Base-by-base conservation (phyloP, 306 rosid species). In the Lupinus albus region DNA sequence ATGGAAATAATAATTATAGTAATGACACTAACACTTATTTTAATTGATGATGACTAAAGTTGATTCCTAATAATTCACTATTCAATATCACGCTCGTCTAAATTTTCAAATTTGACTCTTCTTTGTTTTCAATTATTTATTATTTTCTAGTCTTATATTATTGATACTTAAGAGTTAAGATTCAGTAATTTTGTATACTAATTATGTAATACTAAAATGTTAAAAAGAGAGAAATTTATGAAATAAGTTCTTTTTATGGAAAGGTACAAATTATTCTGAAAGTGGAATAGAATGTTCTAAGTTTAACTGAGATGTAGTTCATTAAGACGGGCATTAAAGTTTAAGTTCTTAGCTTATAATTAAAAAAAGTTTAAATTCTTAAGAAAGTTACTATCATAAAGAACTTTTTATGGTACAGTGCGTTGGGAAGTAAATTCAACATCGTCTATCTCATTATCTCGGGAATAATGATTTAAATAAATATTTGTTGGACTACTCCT, bases 1-100 rank as follows among this genome's bases (percentile, higher is more conserved):
- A 56, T 51, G 44, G 76, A 79, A n/a, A n/a, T n/a, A n/a, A 70
- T 55, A 70, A 75, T 53, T 51, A 53, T 51, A 70, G 3, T 64
- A 45, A 61, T 14, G 55, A 67, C 41, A n/a, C 35, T 54, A 17
- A 45, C 11, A 6, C 71, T 78, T 57, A 39, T 56, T 56, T 64
- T 77, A 71, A 39, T 64, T 77, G 38, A 71, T 77, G 39, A 52
- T 18, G 56, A 66, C 71, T 67, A 44, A 62, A 38, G 53, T n/a
- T 60, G 61, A 30, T 69, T 73, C 16, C 67, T 44, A 50, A 46
- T 16, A 53, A 36, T 70, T 33, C 44, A 67, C 80, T 84, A 67
- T 75, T 77, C 73, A 75, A 41, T 52, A 70, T 65, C 85, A 77
- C 74, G 87, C 87, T 64, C 8, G n/a, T 57, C 36, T 13, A 73